A percentile compares a stretch with the other conserved stretches of the same genome.
phyloP scores from a whole-genome alignment of 1,139 yeast genomes.

The Insectozyma bohioensis region DNA sequence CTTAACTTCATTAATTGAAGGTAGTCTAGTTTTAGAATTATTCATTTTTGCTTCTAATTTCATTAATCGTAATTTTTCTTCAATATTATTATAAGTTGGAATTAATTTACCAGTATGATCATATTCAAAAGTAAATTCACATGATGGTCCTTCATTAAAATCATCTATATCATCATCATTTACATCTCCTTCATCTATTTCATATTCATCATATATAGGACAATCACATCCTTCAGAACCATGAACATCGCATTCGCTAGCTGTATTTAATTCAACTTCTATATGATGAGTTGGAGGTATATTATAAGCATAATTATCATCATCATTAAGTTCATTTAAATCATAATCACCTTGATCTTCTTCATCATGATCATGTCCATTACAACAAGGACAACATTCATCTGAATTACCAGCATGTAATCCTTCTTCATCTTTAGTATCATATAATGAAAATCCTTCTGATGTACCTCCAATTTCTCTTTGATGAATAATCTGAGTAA shows the following conservation, averaged over 20 bases:
- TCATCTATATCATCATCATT: slow-evolving; percentile 18
- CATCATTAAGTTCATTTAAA: slow-evolving; percentile 32
- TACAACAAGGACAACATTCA: slow-evolving; percentile 16
- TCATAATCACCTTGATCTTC: slow-evolving; percentile 38
- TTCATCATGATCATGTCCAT: slow-evolving; percentile 16
- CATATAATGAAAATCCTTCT: slow-evolving; percentile 40
- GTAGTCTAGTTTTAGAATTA: slow-evolving; percentile 13
- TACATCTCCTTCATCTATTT: not conserved
- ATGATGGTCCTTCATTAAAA: slow-evolving; percentile 32
- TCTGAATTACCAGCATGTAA: slow-evolving; percentile 33
- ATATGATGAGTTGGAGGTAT: slow-evolving; percentile 37
- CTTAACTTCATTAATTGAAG: slow-evolving; percentile 18
- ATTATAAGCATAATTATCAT: slow-evolving; percentile 13
- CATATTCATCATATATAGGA: slow-evolving; percentile 18
- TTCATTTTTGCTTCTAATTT: slow-evolving; percentile 15
- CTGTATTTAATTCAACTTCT: slow-evolving; percentile 41
- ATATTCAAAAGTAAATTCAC: slow-evolving; percentile 47
- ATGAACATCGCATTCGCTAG: slow-evolving; percentile 33
- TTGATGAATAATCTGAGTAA: slow-evolving; percentile 24
- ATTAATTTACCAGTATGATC: slow-evolving; percentile 44
- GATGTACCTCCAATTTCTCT: slow-evolving; percentile 5
- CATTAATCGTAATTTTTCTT: slow-evolving; percentile 37
- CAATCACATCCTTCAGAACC: slow-evolving; percentile 34
- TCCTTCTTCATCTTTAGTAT: slow-evolving; percentile 43
- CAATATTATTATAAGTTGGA: slow-evolving; percentile 42